Evolutionary conservation across 805 yeast genomes (phyloP), one percentile per base, ranked within the genome.

Genomic region (Lipomyces anomalus): DNA sequence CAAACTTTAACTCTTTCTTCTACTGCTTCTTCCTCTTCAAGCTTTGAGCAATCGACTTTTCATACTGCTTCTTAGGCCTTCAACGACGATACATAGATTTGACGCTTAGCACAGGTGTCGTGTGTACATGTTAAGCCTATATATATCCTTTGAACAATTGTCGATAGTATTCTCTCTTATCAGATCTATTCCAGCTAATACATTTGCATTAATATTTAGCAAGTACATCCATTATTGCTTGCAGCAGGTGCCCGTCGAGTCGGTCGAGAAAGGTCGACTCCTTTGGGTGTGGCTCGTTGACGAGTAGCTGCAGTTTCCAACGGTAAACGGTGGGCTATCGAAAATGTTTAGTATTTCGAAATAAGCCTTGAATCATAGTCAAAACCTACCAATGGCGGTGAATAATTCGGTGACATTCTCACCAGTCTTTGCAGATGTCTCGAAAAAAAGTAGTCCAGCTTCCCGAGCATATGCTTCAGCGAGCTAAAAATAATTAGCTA

Each of bases 391-490:
- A 44, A 70, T 67, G 6, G 65, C 69, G 9, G 64, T 63, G 57
- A 76, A 77, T 23, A 76, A 50, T 28, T 71, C 68, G 0, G 55
- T 56, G 1, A 87, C 75, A 23, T 84, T 84, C 35, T 70, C 69
- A 6, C 89, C 89, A 2, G 76, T 68, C 61, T 82, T 84, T 2
- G 95, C 89, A 50, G 89, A 80, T 1, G 87, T 79, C 47, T 69
- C 81, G 35, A 66, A 68, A 53, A 72, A 76, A 22, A 75, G 50
- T 30, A 78, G 65, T 4, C 73, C 73, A 20, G 72, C 68, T 50
- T 76, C 82, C 43, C 67, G 69, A 11, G 80, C 80, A 58, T 80
- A 82, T 26, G 74, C 70, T 48, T 64, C 57, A 6, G 72, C 74
- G 6, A 57, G 55, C 53, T 49, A 38, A 4, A 16, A 16, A 2